Evolutionary conservation across 257 asterid genomes (phyloP), one percentile per base, ranked within the genome.

Genomic region (Fraxinus pennsylvanica): DNA sequence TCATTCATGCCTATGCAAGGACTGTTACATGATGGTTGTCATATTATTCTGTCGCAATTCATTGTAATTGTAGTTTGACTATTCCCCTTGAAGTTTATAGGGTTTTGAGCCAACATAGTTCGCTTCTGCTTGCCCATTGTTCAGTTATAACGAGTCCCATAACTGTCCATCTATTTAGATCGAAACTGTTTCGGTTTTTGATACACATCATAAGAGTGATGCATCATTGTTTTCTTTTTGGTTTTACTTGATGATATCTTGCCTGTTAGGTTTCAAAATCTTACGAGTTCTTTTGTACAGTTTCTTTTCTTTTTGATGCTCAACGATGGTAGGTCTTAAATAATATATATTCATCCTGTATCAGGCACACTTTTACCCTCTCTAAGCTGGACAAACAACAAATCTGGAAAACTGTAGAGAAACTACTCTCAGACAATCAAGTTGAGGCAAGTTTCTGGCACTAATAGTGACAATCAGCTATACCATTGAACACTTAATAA

Each of bases 351-450:
- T 61, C 76, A 76, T 81, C 71, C 71, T 87, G 75, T 74, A 78
- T 73, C 88, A 96, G 99, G 96, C 99, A 96, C 85, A 88, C 88
- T 52, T 96, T 96, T 82, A 76, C 90, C 82, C 97, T 96, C 84
- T 81, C 92, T 27, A 74, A 82, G 73, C 82, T 67, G 82, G 96
- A 93, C 83, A 92, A 89, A 86, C 88, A 90, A 80, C 88, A 87
- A 83, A 89, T 92, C 84, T 96, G 98, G 99, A 81, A 79, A 85
- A 88, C 97, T 45, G 96, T 96, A 38, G 97, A 93, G 91, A 88
- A 86, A 83, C 93, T 93, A 78, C 90, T 96, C 65, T 84, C 89
- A 69, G 99, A 96, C 87, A 89, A 84, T 85, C 98, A 96, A 87
- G 87, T 96, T 33, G 99, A 96, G 97, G 99, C 85, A 83, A 91